Conservation (phyloP, 441 rosid genomes). For the Biscutella laevigata region DNA sequence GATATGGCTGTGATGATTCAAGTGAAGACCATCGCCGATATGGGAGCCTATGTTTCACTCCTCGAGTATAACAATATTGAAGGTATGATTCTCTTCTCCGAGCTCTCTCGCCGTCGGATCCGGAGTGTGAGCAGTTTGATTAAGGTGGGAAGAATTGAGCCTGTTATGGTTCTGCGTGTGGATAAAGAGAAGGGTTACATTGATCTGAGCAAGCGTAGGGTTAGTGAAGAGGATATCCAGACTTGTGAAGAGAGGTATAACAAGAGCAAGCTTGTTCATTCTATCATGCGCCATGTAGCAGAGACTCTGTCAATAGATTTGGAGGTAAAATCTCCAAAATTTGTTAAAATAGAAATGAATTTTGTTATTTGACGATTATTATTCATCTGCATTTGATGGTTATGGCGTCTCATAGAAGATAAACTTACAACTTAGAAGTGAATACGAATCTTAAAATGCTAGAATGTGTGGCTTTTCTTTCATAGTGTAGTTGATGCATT, state of each 20-base stretch:
- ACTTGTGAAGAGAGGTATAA: slow-evolving; percentile 94
- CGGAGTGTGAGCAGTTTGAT: slow-evolving; percentile 89
- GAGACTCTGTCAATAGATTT: slow-evolving; percentile 73
- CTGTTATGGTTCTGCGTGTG: slow-evolving; percentile 92
- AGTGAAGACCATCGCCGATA: slow-evolving; percentile 91
- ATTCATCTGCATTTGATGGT: background rate
- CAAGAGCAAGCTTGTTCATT: slow-evolving; percentile 96
- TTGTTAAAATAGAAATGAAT: background rate
- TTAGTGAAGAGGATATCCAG: slow-evolving; percentile 86
- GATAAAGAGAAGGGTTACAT: slow-evolving; percentile 90
- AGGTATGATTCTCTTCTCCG: slow-evolving; percentile 94
- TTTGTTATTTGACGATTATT: background rate
- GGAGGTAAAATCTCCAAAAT: slow-evolving; percentile 41
- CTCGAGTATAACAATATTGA: slow-evolving; percentile 96
- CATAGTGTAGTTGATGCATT: no score
- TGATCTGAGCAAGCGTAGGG: slow-evolving; percentile 91
- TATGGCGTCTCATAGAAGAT: background rate
- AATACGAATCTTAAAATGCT: background rate
- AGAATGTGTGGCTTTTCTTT: background rate
- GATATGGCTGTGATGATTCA: slow-evolving; percentile 99
- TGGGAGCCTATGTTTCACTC: slow-evolving; percentile 91
- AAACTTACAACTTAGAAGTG: background rate
- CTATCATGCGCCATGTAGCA: slow-evolving; percentile 94
- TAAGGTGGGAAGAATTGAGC: slow-evolving; percentile 93
- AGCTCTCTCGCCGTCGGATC: slow-evolving; percentile 96